Base-by-base conservation (phyloP, 768 basidiomycete species). In the Tephrocybe sp. region DNA sequence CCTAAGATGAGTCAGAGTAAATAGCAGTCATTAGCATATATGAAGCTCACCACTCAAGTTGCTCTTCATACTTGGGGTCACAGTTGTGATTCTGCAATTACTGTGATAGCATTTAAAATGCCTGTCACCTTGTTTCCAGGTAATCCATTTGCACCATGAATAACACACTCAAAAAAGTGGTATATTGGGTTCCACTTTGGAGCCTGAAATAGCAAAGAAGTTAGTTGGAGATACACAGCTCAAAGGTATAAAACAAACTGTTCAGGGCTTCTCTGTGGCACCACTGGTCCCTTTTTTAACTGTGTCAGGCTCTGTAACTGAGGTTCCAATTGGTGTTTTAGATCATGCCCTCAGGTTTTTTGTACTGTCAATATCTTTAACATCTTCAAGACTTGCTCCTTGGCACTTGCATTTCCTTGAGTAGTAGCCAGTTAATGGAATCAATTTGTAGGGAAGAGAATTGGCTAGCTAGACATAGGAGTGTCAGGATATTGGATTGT, bases 81-180 rank as follows among this genome's bases (percentile, higher is more conserved):
- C 36, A 3, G 34, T 48, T 17, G 25, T 28, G 5, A 48, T 44
- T 34, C 48, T 53, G 12, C 12, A 3, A 36, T 36, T 41, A 18
- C 46, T 24, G 30, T 53, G 52, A 34, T 30, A 53, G 18, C 45
- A 53, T 33, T 20, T 50, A 21, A 23, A 51, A 14, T 51, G 42
- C 43, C 18, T 51, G 15, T 50, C 50, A n/a, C 50, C 41, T 3
- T n/a, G 0, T 37, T 39, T n/a, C 46, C 46, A 4, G 7, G n/a
- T 4, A 14, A 11, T 9, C 34, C 46, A 37, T 36, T 18, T 12
- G 46, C 36, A 2, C 7, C 17, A n/a, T 17, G 26, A 11, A 15
- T 2, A 15, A 48, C 46, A 28, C 21, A 1, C 36, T 48, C 46
- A 30, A 48, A 48, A 17, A 48, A 48, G 4, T 37, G 24, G 14